Percentiles rank a stretch among this genome's conserved stretches.
phyloP scores from a whole-genome alignment of 1,284 basidiomycete genomes.

The Naganishia liquefaciens region DNA sequence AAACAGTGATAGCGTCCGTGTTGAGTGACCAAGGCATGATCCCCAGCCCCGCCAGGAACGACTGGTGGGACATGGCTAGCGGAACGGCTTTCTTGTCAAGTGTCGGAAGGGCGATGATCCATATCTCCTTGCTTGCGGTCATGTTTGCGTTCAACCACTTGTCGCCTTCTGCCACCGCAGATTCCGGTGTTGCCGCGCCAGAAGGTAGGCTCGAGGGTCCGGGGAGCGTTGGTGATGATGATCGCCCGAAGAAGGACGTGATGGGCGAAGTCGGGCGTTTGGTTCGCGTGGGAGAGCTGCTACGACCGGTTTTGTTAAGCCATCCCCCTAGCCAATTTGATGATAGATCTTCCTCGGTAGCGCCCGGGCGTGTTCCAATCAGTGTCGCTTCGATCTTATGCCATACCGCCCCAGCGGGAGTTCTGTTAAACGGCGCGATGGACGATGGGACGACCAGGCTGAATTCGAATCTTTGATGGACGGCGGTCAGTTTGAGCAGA shows the following conservation, averaged over 20 bases:
- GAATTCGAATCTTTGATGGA: constrained; percentile 32
- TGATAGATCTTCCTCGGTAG: neutral
- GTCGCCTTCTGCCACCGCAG: neutral
- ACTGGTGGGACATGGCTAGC: constrained; percentile 15
- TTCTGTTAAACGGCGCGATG: constrained; percentile 28
- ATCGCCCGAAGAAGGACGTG: constrained; percentile 17
- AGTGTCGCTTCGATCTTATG: constrained; percentile 32
- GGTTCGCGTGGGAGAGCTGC: constrained; percentile 2
- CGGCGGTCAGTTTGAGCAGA: neutral
- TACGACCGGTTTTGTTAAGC: constrained; percentile 19
- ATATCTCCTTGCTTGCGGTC: constrained; percentile 31
- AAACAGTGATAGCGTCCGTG: constrained; percentile 31
- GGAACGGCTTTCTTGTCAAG: constrained; percentile 16
- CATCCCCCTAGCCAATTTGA: constrained; percentile 22
- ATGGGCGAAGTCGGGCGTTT: constrained; percentile 21
- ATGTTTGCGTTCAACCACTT: constrained; percentile 30
- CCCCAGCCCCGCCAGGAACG: constrained; percentile 18
- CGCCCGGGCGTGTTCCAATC: constrained; percentile 13
- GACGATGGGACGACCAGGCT: constrained; percentile 25
- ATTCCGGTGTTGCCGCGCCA: neutral
- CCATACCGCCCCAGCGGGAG: constrained; percentile 30
- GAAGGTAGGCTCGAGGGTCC: neutral
- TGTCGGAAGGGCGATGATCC: constrained; percentile 31
- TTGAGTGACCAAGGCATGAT: constrained; percentile 28
- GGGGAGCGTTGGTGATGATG: constrained; percentile 8